Base-by-base conservation (phyloP, 345 rosid genomes). In the Durio zibethinus region DNA sequence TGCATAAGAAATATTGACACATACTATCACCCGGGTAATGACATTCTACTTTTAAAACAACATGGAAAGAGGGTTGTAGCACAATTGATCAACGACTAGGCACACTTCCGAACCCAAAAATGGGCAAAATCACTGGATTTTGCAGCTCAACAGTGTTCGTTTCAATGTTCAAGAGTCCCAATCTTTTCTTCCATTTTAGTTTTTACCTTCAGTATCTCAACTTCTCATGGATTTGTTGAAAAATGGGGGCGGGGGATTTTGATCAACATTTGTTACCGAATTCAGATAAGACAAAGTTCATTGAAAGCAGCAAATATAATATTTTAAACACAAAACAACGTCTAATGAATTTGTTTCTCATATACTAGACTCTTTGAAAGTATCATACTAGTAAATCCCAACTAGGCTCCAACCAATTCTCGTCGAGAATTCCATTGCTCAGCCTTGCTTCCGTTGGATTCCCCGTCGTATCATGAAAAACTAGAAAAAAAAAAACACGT, bases 401-500 rank as follows among this genome's bases (percentile, higher is more conserved):
- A 42, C 7, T 16, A 25, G 36, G 15, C 33, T 43, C 59, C 77
- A 71, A 56, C 45, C n/a, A 53, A 36, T 8, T 54, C 50, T 47
- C 21, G 82, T 74, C 84, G 83, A 57, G 43, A 59, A 68, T 82
- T 78, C 75, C 90, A 65, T 52, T 60, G 83, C 62, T 11, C 14
- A 31, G 11, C 15, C 21, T 16, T 11, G 23, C 7, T 47, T 7
- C 23, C 29, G 16, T 80, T 47, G 88, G 69, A 78, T 80, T 79
- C 83, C 61, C 79, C 87, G 87, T 59, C 57, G 2, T 1, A 45
- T 8, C 48, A 76, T 53, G 31, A 71, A 50, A 52, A 33, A 33
- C 56, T n/a, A 72, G 16, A 15, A 23, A 61, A 73, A 76, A 72
- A 14, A 57, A 33, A 4, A 70, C 81, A 62, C 20, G 67, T 68